Conservation (phyloP, 2,329 filamentous ascomycete species). For the Pseudogymnoascus sp. region DNA sequence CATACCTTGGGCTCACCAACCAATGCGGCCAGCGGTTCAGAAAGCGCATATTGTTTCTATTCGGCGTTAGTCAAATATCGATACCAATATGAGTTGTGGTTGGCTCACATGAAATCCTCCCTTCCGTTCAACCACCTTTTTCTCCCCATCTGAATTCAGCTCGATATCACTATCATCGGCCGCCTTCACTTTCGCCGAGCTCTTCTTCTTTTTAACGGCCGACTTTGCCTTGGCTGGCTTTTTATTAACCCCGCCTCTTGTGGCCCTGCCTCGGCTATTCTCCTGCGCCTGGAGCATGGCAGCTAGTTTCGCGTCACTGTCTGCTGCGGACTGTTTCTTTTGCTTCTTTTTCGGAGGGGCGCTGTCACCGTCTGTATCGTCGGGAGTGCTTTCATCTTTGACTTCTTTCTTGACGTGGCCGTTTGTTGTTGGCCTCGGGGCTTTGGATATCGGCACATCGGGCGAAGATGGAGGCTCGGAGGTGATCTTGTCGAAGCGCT, state of each 20-base stretch:
- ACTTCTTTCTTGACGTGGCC: constrained; percentile 19
- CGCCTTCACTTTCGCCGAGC: constrained; percentile 61
- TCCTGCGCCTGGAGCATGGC: constrained; percentile 88
- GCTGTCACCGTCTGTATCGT: constrained; percentile 18
- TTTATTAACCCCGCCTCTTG: constrained; percentile 60
- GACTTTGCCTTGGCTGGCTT: constrained; percentile 54
- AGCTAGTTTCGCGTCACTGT: constrained; percentile 80
- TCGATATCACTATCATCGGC: constrained; percentile 75
- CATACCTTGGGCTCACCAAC: constrained; percentile 60
- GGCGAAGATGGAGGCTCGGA: neutral
- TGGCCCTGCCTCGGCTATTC: constrained; percentile 64
- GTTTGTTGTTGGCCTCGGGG: constrained; percentile 16
- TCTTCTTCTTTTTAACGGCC: constrained; percentile 62
- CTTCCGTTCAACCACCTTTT: constrained; percentile 64
- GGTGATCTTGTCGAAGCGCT: constrained; percentile 46
- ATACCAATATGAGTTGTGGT: constrained; percentile 19
- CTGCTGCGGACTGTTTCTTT: constrained; percentile 49
- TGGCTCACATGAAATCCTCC: constrained; percentile 75
- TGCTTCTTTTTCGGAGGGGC: constrained; percentile 55
- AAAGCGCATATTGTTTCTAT: constrained; percentile 66
- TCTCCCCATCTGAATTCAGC: constrained; percentile 51
- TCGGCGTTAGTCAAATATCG: constrained; percentile 3
- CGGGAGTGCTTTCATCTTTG: constrained; percentile 17
- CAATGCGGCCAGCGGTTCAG: constrained; percentile 58
- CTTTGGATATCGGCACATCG: constrained; percentile 8